Percentiles rank a stretch among this genome's conserved stretches.
Conservation (phyloP, 2,329 filamentous ascomycete species). For the Zasmidium cellare region DNA sequence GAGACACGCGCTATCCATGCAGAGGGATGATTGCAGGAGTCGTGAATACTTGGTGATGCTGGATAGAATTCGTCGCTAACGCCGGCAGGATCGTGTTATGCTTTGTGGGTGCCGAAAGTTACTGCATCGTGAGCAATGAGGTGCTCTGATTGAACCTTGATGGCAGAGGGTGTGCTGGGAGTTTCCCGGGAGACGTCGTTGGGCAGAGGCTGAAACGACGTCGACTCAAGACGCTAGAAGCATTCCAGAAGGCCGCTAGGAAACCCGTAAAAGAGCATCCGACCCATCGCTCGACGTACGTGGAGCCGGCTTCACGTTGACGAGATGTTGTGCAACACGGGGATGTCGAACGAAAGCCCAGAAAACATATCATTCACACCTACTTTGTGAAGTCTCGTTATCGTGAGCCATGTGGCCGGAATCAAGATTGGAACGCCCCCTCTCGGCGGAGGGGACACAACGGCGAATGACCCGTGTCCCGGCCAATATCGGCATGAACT, state of each 20-base stretch:
- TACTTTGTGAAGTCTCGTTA: not conserved
- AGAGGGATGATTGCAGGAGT: not conserved
- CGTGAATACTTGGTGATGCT: not conserved
- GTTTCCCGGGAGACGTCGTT: slow-evolving; percentile 3
- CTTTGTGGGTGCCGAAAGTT: slow-evolving; percentile 7
- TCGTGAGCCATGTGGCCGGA: not conserved
- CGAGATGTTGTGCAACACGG: slow-evolving; percentile 1
- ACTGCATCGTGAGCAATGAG: slow-evolving; percentile 10
- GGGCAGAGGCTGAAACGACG: slow-evolving; percentile 7
- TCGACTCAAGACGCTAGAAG: slow-evolving; percentile 7
- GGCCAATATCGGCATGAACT: not conserved
- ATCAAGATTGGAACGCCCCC: too few relatives aligned
- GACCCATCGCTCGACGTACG: not conserved
- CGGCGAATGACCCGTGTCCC: not conserved
- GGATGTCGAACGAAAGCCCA: not conserved
- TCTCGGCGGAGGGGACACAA: not conserved
- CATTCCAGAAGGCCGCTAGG: slow-evolving; percentile 5
- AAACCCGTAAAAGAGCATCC: not conserved
- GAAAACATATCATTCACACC: not conserved
- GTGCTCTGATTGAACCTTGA: slow-evolving; percentile 4
- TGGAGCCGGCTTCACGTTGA: slow-evolving; percentile 6
- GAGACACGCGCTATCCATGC: slow-evolving; percentile 1
- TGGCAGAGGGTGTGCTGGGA: not conserved
- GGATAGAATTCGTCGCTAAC: slow-evolving; percentile 3
- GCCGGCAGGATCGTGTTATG: slow-evolving; percentile 2